phyloP scores from a whole-genome alignment of 805 yeast genomes.

The Spathaspora boniae region DNA sequence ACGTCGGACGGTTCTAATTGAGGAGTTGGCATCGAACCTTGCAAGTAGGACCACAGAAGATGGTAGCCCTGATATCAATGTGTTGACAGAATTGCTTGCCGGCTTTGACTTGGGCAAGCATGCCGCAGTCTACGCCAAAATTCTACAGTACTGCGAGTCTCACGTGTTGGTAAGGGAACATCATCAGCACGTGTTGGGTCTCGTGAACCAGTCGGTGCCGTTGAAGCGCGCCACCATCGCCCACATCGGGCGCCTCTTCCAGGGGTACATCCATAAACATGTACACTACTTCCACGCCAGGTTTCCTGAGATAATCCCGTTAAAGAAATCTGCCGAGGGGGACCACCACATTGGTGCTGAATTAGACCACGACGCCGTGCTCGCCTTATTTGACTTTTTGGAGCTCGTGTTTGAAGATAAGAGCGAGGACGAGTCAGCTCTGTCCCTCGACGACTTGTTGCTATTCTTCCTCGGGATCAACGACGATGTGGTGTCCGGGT shows the following conservation, averaged over 20 bases:
- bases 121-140: slow-evolving; percentile 7
- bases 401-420: slow-evolving; percentile 29
- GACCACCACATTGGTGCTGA: slow-evolving; percentile 5
- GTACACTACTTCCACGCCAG: slow-evolving; percentile 3
- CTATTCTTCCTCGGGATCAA: slow-evolving; percentile 33
- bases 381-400: slow-evolving; percentile 30
- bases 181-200: slow-evolving; percentile 12
- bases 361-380: slow-evolving; percentile 12
- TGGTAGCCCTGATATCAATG: too few species aligned
- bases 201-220: slow-evolving; percentile 14
- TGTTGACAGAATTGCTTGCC: slow-evolving; percentile 25
- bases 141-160: slow-evolving; percentile 9
- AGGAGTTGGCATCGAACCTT: slow-evolving; percentile 16
- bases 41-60: slow-evolving; percentile 14
- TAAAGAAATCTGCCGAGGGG: background rate
- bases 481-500: slow-evolving; percentile 34
- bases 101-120: slow-evolving; percentile 14
- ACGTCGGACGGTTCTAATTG: slow-evolving; percentile 19
- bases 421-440: background rate
- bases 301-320: background rate
- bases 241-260: background rate
- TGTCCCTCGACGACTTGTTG: slow-evolving; percentile 19
- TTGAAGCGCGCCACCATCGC: slow-evolving; percentile 13
- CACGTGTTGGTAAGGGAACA: slow-evolving; percentile 4
- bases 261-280: slow-evolving; percentile 2